A percentile compares a stretch with the other conserved stretches of the same genome.
Evolutionary conservation across 2,329 filamentous ascomycete genomes (phyloP).

Genomic region (Fusarium sacchari): DNA sequence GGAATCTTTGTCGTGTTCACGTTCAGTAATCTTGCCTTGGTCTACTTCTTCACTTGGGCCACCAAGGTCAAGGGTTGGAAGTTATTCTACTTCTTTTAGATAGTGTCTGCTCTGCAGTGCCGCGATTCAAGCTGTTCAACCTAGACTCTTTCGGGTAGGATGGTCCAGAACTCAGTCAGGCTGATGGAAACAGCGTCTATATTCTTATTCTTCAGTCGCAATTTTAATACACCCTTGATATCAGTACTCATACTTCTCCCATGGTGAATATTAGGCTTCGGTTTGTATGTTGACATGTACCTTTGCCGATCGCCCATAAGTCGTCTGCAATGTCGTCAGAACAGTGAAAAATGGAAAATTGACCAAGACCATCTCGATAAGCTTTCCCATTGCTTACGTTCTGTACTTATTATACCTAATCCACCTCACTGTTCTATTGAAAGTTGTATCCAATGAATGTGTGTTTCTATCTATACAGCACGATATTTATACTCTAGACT

Average conservation of each 20-base stretch:
- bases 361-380: accelerated
- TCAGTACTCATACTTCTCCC: accelerated
- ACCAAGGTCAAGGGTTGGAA: background rate
- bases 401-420: background rate
- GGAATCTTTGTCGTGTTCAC: background rate
- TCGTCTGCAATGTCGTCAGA: background rate
- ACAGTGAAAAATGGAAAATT: too few species aligned
- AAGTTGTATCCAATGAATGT: background rate
- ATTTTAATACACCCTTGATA: background rate
- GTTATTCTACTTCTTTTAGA: background rate
- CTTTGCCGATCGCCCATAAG: accelerated
- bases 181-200: accelerated
- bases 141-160: too few species aligned
- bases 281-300: background rate
- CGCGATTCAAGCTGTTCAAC: background rate
- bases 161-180: background rate
- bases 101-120: accelerated
- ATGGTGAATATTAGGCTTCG: background rate
- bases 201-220: background rate
- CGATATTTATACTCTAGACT: background rate
- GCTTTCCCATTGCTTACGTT: accelerated
- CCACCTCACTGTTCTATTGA: accelerated
- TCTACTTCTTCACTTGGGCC: background rate
- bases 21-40: background rate
- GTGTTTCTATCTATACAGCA: accelerated